Conservation (phyloP, 2,329 filamentous ascomycete genomes). For the Aspergillus melleus region DNA sequence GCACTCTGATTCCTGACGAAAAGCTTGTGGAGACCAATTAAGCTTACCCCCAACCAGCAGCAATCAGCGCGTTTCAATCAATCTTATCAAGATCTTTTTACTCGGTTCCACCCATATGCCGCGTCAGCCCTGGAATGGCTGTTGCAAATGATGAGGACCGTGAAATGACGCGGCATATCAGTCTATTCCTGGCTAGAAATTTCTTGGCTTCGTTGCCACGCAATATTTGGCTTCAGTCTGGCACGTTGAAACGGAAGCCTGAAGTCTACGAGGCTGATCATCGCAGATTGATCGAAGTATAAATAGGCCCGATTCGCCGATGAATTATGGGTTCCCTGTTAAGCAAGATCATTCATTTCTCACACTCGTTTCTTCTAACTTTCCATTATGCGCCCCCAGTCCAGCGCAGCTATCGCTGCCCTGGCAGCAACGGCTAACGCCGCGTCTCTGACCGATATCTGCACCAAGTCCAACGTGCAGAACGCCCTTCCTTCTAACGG, state of each 20-base stretch:
- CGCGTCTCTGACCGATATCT: conserved; percentile 41
- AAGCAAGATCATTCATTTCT: not conserved
- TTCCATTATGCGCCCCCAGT: not conserved
- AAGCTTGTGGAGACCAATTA: not conserved
- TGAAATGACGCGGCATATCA: not conserved
- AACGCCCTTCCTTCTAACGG: conserved; percentile 45
- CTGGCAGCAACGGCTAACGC: conserved; percentile 32
- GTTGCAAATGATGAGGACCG: not conserved
- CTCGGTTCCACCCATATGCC: not conserved
- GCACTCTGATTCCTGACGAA: not conserved
- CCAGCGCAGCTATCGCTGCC: conserved; percentile 16
- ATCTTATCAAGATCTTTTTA: not conserved
- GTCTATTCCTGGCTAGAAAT: not conserved
- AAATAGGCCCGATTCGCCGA: not conserved
- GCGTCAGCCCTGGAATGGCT: not conserved
- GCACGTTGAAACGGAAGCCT: not conserved
- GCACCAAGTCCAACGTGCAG: conserved; percentile 44
- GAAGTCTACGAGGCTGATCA: not conserved
- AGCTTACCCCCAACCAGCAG: not conserved
- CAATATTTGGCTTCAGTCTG: not conserved
- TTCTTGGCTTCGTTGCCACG: not conserved
- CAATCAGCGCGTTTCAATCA: not conserved
- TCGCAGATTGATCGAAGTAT: not conserved
- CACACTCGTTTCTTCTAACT: not conserved
- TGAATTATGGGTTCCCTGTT: not conserved